A percentile compares a stretch with the other conserved stretches of the same genome.
These are phyloP conservation scores for Sporisorium sorghi DNA, from an alignment of 1,284 basidiomycete genomes.

Conservation along the genomic window DNA sequence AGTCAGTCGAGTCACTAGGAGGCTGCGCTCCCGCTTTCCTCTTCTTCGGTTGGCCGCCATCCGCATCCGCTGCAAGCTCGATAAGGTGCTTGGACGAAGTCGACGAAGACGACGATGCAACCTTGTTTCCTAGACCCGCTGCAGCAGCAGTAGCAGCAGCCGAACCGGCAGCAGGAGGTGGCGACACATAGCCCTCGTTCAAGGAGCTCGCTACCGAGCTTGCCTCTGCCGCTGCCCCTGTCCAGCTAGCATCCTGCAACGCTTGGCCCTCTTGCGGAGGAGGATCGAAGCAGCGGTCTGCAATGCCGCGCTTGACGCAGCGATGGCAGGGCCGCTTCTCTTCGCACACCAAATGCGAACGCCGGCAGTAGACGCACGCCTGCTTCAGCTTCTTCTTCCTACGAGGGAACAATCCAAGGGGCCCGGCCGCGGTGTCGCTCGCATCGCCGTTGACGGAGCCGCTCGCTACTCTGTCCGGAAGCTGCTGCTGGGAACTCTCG, in stretches of 20 bases:
- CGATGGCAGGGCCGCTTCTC: conserved; percentile 46
- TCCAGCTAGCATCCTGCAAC: conserved; percentile 10
- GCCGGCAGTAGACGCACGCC: conserved; percentile 48
- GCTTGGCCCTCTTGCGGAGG: conserved; percentile 20
- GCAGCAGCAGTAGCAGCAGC: not conserved
- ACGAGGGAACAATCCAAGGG: conserved; percentile 23
- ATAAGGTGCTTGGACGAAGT: not conserved
- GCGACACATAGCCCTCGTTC: conserved; percentile 13
- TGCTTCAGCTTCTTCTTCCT: conserved; percentile 46
- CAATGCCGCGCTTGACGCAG: conserved; percentile 51
- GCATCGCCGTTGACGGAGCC: conserved; percentile 1
- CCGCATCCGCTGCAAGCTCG: conserved; percentile 2
- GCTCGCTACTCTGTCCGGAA: conserved; percentile 4
- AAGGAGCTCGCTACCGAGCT: conserved; percentile 6
- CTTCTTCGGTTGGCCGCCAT: conserved; percentile 17
- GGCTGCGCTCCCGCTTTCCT: conserved; percentile 17
- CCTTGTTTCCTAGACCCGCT: not conserved
- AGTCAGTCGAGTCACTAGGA: conserved; percentile 1
- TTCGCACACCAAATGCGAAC: conserved; percentile 49
- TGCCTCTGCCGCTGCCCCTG: not conserved
- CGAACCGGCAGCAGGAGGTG: conserved; percentile 4
- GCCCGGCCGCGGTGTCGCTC: conserved; percentile 8
- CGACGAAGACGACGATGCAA: conserved; percentile 2
- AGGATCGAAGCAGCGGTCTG: conserved; percentile 44
- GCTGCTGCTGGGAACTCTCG: conserved; percentile 9